These are phyloP conservation scores for Lecanoromycetidae sp. DNA, from an alignment of 2,329 filamentous ascomycete genomes.

Conservation along the genomic window DNA sequence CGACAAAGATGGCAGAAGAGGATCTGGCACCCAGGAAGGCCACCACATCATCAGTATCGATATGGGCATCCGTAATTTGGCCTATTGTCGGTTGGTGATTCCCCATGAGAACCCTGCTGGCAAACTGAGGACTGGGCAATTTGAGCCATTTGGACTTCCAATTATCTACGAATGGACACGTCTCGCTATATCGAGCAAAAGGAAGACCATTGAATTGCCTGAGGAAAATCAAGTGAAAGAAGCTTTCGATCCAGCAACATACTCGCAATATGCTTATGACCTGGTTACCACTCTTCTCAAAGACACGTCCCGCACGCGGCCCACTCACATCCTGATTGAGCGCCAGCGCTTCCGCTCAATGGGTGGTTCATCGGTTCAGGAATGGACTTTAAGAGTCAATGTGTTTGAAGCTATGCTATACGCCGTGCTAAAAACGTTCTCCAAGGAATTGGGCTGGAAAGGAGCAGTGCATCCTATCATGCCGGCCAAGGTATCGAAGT, in stretches of 20 bases:
- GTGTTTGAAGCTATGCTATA: conserved; percentile 73
- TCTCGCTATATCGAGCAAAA: conserved; percentile 16
- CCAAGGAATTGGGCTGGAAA: conserved; percentile 32
- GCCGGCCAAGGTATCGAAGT: conserved; percentile 44
- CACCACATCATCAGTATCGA: conserved; percentile 42
- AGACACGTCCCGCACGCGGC: conserved; percentile 33
- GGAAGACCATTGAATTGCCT: not conserved
- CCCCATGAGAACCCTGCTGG: conserved; percentile 12
- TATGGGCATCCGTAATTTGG: conserved; percentile 72
- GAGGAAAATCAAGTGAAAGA: conserved; percentile 25
- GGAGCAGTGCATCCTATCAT: conserved; percentile 39
- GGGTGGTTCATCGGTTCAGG: conserved; percentile 53
- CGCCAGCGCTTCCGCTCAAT: conserved; percentile 52
- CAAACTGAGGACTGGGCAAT: too few species aligned
- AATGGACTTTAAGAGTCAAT: conserved; percentile 77
- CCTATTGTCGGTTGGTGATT: conserved; percentile 50
- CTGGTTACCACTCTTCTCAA: conserved; percentile 41
- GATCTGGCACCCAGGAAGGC: not conserved
- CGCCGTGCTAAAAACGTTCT: conserved; percentile 50
- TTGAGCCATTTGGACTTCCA: conserved; percentile 10
- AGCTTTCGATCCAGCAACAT: conserved; percentile 40
- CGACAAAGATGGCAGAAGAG: not conserved
- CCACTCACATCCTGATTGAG: conserved; percentile 60
- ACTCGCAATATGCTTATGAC: conserved; percentile 44
- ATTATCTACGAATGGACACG: conserved; percentile 23